These are phyloP conservation scores for Talaromyces thailandensis DNA, from an alignment of 495 filamentous ascomycete species.

Conservation along the genomic window DNA sequence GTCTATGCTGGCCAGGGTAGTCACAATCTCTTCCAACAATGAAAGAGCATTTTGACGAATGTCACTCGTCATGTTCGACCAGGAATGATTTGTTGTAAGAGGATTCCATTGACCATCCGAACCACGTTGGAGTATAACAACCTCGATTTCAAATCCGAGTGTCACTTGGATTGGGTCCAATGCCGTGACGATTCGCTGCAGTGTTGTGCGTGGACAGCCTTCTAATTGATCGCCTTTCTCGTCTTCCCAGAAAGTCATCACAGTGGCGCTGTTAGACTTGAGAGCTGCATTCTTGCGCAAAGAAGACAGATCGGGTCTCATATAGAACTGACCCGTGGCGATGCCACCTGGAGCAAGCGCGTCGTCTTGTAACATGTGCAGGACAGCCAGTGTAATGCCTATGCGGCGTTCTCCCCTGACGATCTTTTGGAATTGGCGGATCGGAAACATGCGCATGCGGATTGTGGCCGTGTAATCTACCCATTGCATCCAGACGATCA, in stretches of 20 bases:
- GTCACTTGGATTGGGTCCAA: conserved; percentile 42
- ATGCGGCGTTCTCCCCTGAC: conserved; percentile 44
- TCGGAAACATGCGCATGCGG: conserved; percentile 62
- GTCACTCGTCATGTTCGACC: conserved; percentile 34
- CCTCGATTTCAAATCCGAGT: conserved; percentile 77
- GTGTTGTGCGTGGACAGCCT: conserved; percentile 50
- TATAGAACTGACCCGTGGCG: conserved; percentile 48
- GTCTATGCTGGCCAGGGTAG: conserved; percentile 45
- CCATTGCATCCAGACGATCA: conserved; percentile 66
- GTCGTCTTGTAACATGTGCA: conserved; percentile 48
- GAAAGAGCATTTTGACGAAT: conserved; percentile 31
- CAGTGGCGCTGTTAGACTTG: conserved; percentile 38
- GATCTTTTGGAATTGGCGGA: conserved; percentile 52
- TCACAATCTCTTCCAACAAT: conserved; percentile 54
- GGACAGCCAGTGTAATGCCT: conserved; percentile 42
- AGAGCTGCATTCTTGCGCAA: conserved; percentile 44
- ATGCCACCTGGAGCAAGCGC: conserved; percentile 23
- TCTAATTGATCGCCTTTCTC: conserved; percentile 26
- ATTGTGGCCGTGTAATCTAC: conserved; percentile 66
- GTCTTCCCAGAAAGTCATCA: conserved; percentile 47
- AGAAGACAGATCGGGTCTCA: conserved; percentile 52
- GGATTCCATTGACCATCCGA: conserved; percentile 6
- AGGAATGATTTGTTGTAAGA: conserved; percentile 38
- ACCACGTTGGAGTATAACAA: conserved; percentile 51
- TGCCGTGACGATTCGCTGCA: conserved; percentile 41